These are phyloP conservation scores for Neonectria magnoliae DNA, from an alignment of 2,329 filamentous ascomycete genomes.

Conservation along the genomic window DNA sequence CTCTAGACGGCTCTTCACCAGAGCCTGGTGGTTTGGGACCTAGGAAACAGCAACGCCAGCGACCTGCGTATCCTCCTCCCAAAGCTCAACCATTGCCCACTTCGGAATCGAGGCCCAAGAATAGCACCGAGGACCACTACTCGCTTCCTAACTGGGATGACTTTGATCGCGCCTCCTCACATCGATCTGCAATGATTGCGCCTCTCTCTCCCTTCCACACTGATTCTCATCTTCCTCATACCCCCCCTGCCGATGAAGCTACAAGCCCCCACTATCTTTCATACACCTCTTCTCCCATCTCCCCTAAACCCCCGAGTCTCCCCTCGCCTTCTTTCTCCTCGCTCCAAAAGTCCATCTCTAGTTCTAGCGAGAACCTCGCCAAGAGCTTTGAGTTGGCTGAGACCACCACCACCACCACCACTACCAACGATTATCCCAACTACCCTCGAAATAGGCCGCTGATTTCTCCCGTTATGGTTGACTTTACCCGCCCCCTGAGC, in stretches of 20 bases:
- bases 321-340: conserved; percentile 51
- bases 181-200: conserved; percentile 49
- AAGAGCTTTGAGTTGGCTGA: conserved; percentile 45
- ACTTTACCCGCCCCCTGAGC: conserved; percentile 38
- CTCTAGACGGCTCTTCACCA: conserved; percentile 14
- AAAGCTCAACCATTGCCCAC: conserved; percentile 22
- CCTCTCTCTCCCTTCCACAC: conserved; percentile 45
- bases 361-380: conserved; percentile 45
- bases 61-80: conserved; percentile 36
- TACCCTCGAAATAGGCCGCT: conserved; percentile 33
- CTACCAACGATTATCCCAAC: neutral
- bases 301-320: conserved; percentile 45
- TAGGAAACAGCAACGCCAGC: conserved; percentile 35
- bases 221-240: conserved; percentile 21
- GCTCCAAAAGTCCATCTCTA: conserved; percentile 48
- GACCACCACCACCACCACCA: conserved; percentile 6
- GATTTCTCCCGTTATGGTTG: conserved; percentile 46
- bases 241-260: conserved; percentile 26
- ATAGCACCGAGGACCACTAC: conserved; percentile 16
- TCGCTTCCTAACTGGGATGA: conserved; percentile 42
- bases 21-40: conserved; percentile 30
- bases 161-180: conserved; percentile 42
- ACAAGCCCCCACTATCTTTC: conserved; percentile 31
- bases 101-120: neutral
- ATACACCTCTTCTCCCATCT: conserved; percentile 43